phyloP scores from a whole-genome alignment of 768 basidiomycete species.

The Russula lepida region DNA sequence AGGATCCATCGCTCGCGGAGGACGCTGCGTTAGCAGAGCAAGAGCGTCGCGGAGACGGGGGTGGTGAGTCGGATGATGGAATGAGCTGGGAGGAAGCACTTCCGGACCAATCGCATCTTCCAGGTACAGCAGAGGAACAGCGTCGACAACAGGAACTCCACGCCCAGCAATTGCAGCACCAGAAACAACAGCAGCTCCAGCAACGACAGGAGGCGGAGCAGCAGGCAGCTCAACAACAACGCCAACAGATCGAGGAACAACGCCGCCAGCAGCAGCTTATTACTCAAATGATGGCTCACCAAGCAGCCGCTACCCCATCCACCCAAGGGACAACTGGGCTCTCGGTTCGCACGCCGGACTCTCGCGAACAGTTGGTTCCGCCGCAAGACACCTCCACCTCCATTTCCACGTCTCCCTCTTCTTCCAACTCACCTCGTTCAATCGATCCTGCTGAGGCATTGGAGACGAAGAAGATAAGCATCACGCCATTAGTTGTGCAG shows the following conservation, averaged over 20 bases:
- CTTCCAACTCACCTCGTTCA: conserved; percentile 26
- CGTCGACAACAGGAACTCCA: conserved; percentile 28
- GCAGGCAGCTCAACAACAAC: conserved; percentile 20
- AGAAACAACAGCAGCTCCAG: conserved; percentile 17
- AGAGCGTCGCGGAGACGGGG: conserved; percentile 21
- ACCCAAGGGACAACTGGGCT: conserved; percentile 22
- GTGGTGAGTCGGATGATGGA: conserved; percentile 65
- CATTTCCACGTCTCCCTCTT: conserved; percentile 26
- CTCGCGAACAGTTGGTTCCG: conserved; percentile 40
- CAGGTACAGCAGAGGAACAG: conserved; percentile 26
- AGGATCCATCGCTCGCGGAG: conserved; percentile 53
- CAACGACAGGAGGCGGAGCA: conserved; percentile 28
- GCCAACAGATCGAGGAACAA: conserved; percentile 25
- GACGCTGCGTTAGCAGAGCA: conserved; percentile 44
- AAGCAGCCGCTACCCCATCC: conserved; percentile 8
- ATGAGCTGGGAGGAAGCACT: conserved; percentile 81
- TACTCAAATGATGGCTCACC: conserved; percentile 8
- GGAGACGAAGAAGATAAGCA: conserved; percentile 71
- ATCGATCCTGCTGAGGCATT: conserved; percentile 61
- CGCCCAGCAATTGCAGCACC: conserved; percentile 21
- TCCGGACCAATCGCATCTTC: conserved; percentile 36
- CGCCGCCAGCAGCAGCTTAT: conserved; percentile 21
- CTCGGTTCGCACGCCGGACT: conserved; percentile 36
- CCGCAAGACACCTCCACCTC: conserved; percentile 24
- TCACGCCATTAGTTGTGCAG: conserved; percentile 71